phyloP scores from a whole-genome alignment of 805 yeast species.

The Ogataea trehalophila region DNA sequence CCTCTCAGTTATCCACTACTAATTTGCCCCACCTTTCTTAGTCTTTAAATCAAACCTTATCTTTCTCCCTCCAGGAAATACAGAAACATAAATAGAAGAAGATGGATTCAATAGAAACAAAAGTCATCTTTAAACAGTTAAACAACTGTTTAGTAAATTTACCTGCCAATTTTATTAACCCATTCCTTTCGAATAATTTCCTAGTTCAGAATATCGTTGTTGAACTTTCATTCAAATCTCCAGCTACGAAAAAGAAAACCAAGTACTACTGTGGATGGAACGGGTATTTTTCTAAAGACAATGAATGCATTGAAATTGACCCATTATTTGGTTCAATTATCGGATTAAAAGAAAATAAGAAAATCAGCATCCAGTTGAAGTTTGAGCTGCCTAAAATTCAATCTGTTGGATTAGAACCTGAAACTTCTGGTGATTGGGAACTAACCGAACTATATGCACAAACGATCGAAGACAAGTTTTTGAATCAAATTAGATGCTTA shows the following conservation, averaged over 20 bases:
- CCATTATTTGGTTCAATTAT: conserved; percentile 56
- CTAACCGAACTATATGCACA: conserved; percentile 78
- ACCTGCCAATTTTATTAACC: conserved; percentile 33
- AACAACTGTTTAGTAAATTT: conserved; percentile 33
- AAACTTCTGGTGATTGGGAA: conserved; percentile 82
- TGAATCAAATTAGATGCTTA: conserved; percentile 79
- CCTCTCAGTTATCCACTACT: not conserved
- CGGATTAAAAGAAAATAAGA: conserved; percentile 39
- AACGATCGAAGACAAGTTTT: conserved; percentile 63
- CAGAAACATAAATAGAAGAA: not conserved
- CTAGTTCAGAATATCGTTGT: conserved; percentile 37
- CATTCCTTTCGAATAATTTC: conserved; percentile 34
- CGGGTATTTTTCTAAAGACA: conserved; percentile 22
- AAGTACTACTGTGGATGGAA: conserved; percentile 27
- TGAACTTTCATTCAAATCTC: conserved; percentile 21
- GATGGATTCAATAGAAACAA: conserved; percentile 21
- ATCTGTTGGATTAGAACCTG: conserved; percentile 73
- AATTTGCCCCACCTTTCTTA: not conserved
- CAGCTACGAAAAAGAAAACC: conserved; percentile 8
- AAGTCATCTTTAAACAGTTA: conserved; percentile 19
- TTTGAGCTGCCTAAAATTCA: conserved; percentile 48
- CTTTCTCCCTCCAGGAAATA: too few relatives aligned
- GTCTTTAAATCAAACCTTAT: not conserved
- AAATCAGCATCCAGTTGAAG: conserved; percentile 40
- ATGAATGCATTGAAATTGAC: conserved; percentile 51